Base-by-base conservation (phyloP, 345 rosid species). In the Sonneratia alba region DNA sequence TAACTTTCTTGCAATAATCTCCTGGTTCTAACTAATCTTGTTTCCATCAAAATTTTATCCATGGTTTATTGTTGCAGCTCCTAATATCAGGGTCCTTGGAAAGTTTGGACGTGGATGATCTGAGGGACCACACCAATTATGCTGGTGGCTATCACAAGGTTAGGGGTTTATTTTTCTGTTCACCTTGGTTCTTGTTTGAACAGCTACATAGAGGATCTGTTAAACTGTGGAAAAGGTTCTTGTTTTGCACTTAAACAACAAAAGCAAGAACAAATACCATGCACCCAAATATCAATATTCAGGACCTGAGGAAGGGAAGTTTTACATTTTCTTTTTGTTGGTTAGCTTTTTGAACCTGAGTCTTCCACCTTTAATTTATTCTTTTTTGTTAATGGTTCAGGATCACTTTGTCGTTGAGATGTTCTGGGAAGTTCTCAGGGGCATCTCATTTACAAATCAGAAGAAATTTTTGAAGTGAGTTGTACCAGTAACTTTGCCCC, bases 351-450 rank as follows among this genome's bases (percentile, higher is more conserved):
- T 15, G 22, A 42, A 16, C 36, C 51, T 37, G 18, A n/a, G 36
- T 36, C 43, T 63, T 8, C 47, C 56, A 37, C 21, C 11, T 34
- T 18, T 72, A 7, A 11, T 45, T 43, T 15, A 12, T 15, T 72
- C 71, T 75, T 48, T 32, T 8, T 70, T 63, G 64, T 24, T 57
- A 38, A 74, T 63, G 80, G 75, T 71, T 66, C 92, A 95, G 99
- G 97, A 89, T 77, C 99, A 96, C 82, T 85, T 85, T 85, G 99
- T 96, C 78, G 83, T 96, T n/a, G 91, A 90, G 78, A 89, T 92
- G 89, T 91, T 96, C 76, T 96, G 99, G 98, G 96, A 87, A 80
- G 91, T 91, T 76, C 71, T 95, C 77, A 92, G 92, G 86, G 85
- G 92, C 80, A 89, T 95, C 86, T 84, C 99, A 16, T 70, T 80